Base-by-base conservation (phyloP, 768 basidiomycete species). In the Rhizopogon sp. region DNA sequence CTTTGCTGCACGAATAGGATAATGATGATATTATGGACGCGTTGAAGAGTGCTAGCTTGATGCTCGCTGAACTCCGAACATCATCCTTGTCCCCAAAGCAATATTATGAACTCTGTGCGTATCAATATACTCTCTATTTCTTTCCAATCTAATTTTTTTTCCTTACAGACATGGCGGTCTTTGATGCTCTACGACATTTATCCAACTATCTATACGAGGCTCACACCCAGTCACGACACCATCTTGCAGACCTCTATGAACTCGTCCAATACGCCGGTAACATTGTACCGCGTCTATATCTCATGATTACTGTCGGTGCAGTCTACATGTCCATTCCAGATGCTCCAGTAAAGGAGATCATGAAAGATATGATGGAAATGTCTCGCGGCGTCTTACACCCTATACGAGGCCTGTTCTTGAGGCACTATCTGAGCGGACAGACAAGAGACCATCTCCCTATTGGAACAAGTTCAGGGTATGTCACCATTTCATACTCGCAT, bases 351-450 rank as follows among this genome's bases (percentile, higher is more conserved):
- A 97, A 94, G 78, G 96, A 99, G 75, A 93, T 99, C 58, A 99
- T 98, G 96, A 98, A 97, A 79, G 97, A 99, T 72, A 98, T 98
- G 96, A 89, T 99, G 89, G 97, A 99, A 72, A 98, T 98, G 97
- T 93, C 93, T 37, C 79, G 94, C 17, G 97, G 97, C 57, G 93
- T 99, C 5, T 79, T 98, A 59, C 94, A 98, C 68, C 96, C 97
- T n/a, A 93, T 94, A 49, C 81, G 97, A 44, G 97, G 97, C 16
- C 75, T 99, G 35, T 99, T 99, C 73, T 76, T 99, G 37, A 81
- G 96, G 28, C 96, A 99, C 68, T 98, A 98, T 71, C 84, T 98
- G 35, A 93, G 90, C 56, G 96, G 97, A 13, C 95, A 98, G 75
- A 98, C 97, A 14, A 80, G 94, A 60, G 95, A 98, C 66, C 85